Conservation (phyloP, 352 stramenopile genomes). For the Aphanomyces invadans region DNA sequence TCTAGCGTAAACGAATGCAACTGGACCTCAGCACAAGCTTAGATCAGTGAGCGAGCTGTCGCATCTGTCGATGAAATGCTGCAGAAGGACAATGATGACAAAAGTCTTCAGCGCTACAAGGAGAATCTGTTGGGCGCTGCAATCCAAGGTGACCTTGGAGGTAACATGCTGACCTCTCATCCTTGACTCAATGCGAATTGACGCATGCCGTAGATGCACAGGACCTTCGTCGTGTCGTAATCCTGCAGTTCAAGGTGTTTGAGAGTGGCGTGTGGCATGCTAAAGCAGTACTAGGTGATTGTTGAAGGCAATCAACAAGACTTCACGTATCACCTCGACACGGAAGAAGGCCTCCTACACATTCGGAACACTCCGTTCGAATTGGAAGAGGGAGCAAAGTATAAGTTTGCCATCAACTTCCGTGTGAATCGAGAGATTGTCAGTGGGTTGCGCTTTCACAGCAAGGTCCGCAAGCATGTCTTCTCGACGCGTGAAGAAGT, state of each 20-base stretch:
- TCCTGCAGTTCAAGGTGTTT: slow-evolving; percentile 68
- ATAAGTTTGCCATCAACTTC: slow-evolving; percentile 81
- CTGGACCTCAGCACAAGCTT: background rate
- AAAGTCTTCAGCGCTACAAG: slow-evolving; percentile 80
- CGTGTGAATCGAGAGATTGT: slow-evolving; percentile 81
- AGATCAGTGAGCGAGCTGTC: slow-evolving; percentile 61
- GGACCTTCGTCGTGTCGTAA: slow-evolving; percentile 62
- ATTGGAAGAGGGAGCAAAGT: slow-evolving; percentile 66
- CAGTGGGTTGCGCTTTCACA: slow-evolving; percentile 73
- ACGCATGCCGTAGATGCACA: slow-evolving; percentile 33
- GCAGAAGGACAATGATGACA: slow-evolving; percentile 68
- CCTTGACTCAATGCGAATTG: background rate
- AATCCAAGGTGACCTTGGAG: slow-evolving; percentile 68
- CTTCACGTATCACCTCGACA: slow-evolving; percentile 70
- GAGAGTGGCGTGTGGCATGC: background rate
- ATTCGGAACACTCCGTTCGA: slow-evolving; percentile 66
- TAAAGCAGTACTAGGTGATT: slow-evolving; percentile 29
- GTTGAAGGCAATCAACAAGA: slow-evolving; percentile 63
- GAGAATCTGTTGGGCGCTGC: slow-evolving; percentile 70
- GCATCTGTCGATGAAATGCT: slow-evolving; percentile 64
- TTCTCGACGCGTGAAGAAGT: slow-evolving; percentile 68
- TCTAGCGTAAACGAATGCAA: too few relatives aligned
- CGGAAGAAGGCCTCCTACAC: slow-evolving; percentile 49
- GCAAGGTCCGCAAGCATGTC: slow-evolving; percentile 82
- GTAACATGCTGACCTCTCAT: slow-evolving; percentile 27